These are phyloP conservation scores for Neurospora sp. DNA, from an alignment of 495 filamentous ascomycete genomes.

Conservation along the genomic window DNA sequence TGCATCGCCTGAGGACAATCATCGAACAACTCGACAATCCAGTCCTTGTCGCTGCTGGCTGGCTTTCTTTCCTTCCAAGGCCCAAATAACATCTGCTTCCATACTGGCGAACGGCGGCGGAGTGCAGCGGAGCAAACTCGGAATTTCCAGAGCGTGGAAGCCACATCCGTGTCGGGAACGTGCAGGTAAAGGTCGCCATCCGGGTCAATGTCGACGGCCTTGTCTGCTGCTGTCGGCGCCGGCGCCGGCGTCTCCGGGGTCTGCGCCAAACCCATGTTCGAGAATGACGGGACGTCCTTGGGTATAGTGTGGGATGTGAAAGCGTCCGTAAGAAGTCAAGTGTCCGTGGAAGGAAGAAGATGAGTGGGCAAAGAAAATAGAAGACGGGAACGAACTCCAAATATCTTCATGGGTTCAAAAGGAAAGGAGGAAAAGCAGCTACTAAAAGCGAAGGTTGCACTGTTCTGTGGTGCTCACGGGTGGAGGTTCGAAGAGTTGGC, in stretches of 20 bases:
- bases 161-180: background rate
- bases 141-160: background rate
- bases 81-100: constrained; percentile 21
- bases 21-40: constrained; percentile 19
- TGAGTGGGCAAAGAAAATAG: background rate
- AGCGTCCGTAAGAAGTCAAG: background rate
- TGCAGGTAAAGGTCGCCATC: constrained; percentile 4
- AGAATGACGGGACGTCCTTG: too few species aligned
- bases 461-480: too few species aligned
- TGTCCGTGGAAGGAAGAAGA: background rate
- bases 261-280: background rate
- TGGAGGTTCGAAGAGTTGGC: too few species aligned
- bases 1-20: constrained; percentile 2
- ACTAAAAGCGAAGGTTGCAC: background rate
- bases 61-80: constrained; percentile 18
- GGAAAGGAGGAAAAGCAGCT: background rate
- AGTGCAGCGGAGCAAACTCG: constrained; percentile 16
- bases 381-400: background rate
- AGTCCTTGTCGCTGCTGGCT: constrained; percentile 4
- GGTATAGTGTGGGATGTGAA: background rate
- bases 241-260: background rate
- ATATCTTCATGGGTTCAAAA: background rate
- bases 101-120: constrained; percentile 16
- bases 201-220: background rate
- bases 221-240: background rate